A percentile compares a stretch with the other conserved stretches of the same genome.
Conservation (phyloP, 352 stramenopile genomes). For the Pseudoperonospora humuli region DNA sequence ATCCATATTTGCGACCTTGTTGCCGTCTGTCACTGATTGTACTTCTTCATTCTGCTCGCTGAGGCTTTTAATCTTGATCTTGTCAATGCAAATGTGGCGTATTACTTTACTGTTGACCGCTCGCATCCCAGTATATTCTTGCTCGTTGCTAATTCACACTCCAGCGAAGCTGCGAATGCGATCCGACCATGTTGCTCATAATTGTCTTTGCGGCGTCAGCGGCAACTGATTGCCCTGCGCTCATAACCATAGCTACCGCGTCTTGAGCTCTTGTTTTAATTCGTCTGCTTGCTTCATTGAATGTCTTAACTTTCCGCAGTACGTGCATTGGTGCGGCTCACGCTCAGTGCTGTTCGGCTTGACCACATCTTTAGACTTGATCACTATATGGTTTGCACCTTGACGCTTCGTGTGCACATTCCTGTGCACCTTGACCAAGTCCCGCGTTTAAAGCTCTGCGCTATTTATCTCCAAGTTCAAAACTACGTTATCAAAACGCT, state of each 20-base stretch:
- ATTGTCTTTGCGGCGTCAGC: background rate
- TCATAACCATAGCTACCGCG: constrained; percentile 3
- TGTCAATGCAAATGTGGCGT: constrained; percentile 2
- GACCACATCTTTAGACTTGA: constrained; percentile 8
- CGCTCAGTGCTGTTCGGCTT: constrained; percentile 11
- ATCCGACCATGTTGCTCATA: background rate
- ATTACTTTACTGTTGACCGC: constrained; percentile 12
- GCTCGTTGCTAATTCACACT: constrained; percentile 2
- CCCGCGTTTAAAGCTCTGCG: constrained; percentile 1
- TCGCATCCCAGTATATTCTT: constrained; percentile 4
- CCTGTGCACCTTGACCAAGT: constrained; percentile 14
- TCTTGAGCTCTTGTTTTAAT: constrained; percentile 1
- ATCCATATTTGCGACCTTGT: constrained; percentile 5
- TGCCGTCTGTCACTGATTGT: background rate
- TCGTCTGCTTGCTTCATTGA: constrained; percentile 11
- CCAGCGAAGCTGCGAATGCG: constrained; percentile 13
- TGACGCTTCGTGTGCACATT: constrained; percentile 14
- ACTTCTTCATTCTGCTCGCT: background rate
- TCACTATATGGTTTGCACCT: constrained; percentile 1
- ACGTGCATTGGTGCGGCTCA: constrained; percentile 2
- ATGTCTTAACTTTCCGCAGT: constrained; percentile 14
- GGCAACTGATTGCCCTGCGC: constrained; percentile 2
- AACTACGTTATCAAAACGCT: background rate
- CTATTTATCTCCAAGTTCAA: constrained; percentile 14
- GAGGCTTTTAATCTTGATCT: background rate